phyloP scores from a whole-genome alignment of 139 green algal genomes.

The Coelastrella sp. region DNA sequence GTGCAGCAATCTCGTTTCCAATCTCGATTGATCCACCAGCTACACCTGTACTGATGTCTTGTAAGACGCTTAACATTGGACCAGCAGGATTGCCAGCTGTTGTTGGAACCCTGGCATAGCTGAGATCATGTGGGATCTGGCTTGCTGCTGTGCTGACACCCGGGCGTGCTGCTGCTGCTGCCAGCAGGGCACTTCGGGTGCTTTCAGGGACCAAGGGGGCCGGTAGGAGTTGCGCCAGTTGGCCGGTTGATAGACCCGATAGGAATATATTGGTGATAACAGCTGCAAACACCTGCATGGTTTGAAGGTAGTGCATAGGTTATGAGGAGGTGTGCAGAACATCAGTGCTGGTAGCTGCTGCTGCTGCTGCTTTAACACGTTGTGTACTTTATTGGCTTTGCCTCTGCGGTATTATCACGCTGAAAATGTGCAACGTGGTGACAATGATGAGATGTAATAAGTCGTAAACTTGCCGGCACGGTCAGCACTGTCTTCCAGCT shows the following conservation, averaged over 20 bases:
- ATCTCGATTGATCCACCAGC: no score
- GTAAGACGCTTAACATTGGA: neutral
- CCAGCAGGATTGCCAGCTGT: neutral
- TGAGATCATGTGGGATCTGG: neutral
- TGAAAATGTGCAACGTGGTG: no score
- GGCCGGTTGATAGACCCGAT: slow-evolving; percentile 24
- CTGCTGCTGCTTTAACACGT: no score
- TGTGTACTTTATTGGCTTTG: no score
- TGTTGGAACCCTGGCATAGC: neutral
- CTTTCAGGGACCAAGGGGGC: neutral
- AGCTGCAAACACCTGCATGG: slow-evolving; percentile 1
- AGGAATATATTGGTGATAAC: slow-evolving; percentile 26
- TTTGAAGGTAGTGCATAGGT: no score
- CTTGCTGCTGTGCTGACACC: neutral
- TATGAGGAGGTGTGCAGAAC: no score
- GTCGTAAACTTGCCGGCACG: neutral
- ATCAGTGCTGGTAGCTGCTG: no score
- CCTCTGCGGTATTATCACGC: no score
- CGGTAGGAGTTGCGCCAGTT: slow-evolving; percentile 31
- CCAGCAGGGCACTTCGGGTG: neutral
- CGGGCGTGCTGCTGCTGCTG: slow-evolving; percentile 29
- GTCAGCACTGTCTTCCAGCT: slow-evolving; percentile 12
- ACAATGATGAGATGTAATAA: no score
- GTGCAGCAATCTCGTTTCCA: no score
- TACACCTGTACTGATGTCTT: neutral